Base-by-base conservation (phyloP, 371 early-diverging fungal genomes). In the Cokeromyces recurvatus region DNA sequence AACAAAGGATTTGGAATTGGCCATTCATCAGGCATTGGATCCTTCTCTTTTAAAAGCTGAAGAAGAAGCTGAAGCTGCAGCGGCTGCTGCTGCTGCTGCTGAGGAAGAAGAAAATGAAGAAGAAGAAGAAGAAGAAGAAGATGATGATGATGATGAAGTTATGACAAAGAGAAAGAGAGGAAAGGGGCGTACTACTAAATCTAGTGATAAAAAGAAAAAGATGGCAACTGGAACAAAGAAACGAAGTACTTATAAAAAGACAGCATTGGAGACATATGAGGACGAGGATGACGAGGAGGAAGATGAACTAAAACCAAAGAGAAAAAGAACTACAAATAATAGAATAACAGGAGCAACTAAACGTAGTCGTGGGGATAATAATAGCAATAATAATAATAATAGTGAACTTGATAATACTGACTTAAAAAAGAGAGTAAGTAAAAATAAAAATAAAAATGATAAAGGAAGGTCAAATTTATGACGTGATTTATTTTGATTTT, bases 1-100 rank as follows among this genome's bases (percentile, higher is more conserved):
- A 45, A 68, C 60, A 40, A 69, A 64, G 57, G 76, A 75, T 42
- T 54, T 75, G 52, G 66, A 71, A 49, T 49, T 44, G 14, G 76
- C 76, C 8, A 48, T 68, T 20, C 55, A 57, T 35, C 68, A 68
- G 46, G 68, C 68, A 14, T 41, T 67, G 16, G 60, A 63, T 42
- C 68, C 68, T 31, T 58, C 62, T 31, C 46, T 57, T 31, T 34
- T 64, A n/a, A 51, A 53, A 27, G 50, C 42, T 14, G 48, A 48
- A 27, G 55, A 53, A 22, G 65, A 57, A 22, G 59, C 49, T 0
- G 62, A 58, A 8, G 51, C 32, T 0, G 55, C 43, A 4, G 58
- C 43, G 6, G 45, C 32, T 1, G 47, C 48, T 1, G 62, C 46
- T 9, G 55, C 49, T 14, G 57, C 54, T 5, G 64, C 58, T 0